phyloP scores from a whole-genome alignment of 2,329 filamentous ascomycete genomes.

The Penicillium thymicola region DNA sequence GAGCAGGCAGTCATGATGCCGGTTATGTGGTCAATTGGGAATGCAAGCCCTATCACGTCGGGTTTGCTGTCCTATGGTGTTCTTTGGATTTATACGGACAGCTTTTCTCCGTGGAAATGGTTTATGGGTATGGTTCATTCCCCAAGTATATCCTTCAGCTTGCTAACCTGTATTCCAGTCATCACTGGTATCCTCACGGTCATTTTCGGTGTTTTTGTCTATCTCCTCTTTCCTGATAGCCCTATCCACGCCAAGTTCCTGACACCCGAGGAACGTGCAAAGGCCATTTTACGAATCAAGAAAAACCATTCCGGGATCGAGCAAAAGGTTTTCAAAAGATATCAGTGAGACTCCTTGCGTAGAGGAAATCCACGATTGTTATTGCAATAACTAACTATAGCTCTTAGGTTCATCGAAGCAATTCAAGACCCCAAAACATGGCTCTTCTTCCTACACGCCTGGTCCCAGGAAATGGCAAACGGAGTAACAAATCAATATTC shows the following conservation, averaged over 20 bases:
- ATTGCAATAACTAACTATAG: background rate
- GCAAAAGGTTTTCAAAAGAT: constrained; percentile 35
- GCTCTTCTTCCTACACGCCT: constrained; percentile 37
- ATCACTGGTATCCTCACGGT: constrained; percentile 16
- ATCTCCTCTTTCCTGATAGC: constrained; percentile 34
- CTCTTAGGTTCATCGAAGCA: constrained; percentile 29
- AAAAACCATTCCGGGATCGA: constrained; percentile 40
- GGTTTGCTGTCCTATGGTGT: constrained; percentile 45
- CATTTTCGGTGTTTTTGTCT: constrained; percentile 27
- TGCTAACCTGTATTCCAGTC: constrained; percentile 1
- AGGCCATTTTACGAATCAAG: constrained; percentile 35
- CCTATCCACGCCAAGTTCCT: constrained; percentile 33
- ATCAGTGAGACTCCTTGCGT: constrained; percentile 10
- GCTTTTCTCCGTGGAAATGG: constrained; percentile 41
- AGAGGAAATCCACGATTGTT: background rate
- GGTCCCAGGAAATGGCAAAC: constrained; percentile 36
- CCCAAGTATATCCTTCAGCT: background rate
- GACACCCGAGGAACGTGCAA: constrained; percentile 31
- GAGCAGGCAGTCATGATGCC: constrained; percentile 35
- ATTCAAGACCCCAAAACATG: constrained; percentile 34
- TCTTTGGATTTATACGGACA: constrained; percentile 38
- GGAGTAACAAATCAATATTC: constrained; percentile 44
- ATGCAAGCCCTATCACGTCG: constrained; percentile 39
- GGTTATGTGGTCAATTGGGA: constrained; percentile 43
- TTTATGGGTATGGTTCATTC: constrained; percentile 33